Conservation (phyloP, 805 yeast species). For the Kodamaea lidongshanica region DNA sequence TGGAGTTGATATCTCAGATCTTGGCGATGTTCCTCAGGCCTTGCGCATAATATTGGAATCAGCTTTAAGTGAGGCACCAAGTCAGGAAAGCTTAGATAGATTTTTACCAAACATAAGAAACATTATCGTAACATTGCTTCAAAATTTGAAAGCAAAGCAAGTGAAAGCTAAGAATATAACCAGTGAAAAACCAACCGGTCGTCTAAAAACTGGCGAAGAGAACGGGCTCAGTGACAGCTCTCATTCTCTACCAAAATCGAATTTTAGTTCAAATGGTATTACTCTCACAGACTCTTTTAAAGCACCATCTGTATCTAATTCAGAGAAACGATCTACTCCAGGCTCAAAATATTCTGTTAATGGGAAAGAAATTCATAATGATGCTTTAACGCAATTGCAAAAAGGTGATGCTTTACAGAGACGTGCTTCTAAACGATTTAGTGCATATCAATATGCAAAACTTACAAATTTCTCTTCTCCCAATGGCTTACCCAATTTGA, state of each 20-base stretch:
- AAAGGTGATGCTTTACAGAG: constrained; percentile 79
- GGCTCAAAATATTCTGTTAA: neutral
- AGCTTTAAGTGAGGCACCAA: constrained; percentile 78
- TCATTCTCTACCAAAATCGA: no score
- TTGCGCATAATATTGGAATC: constrained; percentile 75
- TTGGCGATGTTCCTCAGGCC: constrained; percentile 86
- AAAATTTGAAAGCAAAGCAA: constrained; percentile 77
- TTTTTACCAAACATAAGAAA: constrained; percentile 81
- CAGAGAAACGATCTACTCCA: constrained; percentile 5
- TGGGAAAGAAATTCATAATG: constrained; percentile 19
- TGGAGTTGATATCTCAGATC: constrained; percentile 74
- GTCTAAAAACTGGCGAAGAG: constrained; percentile 12
- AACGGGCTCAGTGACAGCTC: neutral
- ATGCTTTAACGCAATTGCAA: constrained; percentile 73
- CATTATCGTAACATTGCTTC: constrained; percentile 74
- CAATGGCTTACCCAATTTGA: constrained; percentile 1
- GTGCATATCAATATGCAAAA: constrained; percentile 88
- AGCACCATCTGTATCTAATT: constrained; percentile 2
- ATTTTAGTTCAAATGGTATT: neutral
- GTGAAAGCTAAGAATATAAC: constrained; percentile 40
- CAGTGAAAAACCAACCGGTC: constrained; percentile 12
- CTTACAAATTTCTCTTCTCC: constrained; percentile 40
- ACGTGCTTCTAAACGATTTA: constrained; percentile 87
- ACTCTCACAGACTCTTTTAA: neutral
- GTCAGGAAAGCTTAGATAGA: constrained; percentile 72